Conservation (phyloP, 306 rosid genomes). For the Coriaria nepalensis region DNA sequence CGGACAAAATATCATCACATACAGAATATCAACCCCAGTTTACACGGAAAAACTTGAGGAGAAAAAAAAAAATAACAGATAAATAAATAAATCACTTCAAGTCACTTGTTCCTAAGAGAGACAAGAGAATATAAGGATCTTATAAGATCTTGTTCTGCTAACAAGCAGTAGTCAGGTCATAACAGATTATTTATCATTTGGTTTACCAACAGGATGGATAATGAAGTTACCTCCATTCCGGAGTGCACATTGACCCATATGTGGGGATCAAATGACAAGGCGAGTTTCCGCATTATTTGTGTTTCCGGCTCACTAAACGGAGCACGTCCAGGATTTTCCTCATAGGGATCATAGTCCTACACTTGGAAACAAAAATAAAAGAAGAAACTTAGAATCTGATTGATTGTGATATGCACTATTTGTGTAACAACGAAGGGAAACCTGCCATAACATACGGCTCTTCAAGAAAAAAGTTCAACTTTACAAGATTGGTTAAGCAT, state of each 20-base stretch:
- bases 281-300: constrained; percentile 85
- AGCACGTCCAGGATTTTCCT: constrained; percentile 85
- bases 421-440: background rate
- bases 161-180: too few relatives aligned
- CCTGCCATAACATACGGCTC: too few relatives aligned
- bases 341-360: constrained; percentile 96
- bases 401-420: background rate
- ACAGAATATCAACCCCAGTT: background rate
- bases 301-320: constrained; percentile 99
- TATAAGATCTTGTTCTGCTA: too few relatives aligned
- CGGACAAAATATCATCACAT: constrained; percentile 4
- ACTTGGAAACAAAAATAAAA: constrained; percentile 13
- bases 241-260: constrained; percentile 95
- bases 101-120: too few relatives aligned
- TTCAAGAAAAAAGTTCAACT: too few relatives aligned
- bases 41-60: background rate
- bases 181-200: too few relatives aligned
- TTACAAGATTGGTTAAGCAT: too few relatives aligned
- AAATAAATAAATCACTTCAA: background rate
- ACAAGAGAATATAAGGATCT: too few relatives aligned
- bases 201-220: too few relatives aligned
- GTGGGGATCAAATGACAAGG: constrained; percentile 81
- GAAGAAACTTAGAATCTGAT: constrained; percentile 6
- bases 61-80: background rate
- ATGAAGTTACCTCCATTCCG: constrained; percentile 78